A percentile compares a stretch with the other conserved stretches of the same genome.
Conservation (phyloP, 2,329 filamentous ascomycete species). For the Ophiostoma fasciatum region DNA sequence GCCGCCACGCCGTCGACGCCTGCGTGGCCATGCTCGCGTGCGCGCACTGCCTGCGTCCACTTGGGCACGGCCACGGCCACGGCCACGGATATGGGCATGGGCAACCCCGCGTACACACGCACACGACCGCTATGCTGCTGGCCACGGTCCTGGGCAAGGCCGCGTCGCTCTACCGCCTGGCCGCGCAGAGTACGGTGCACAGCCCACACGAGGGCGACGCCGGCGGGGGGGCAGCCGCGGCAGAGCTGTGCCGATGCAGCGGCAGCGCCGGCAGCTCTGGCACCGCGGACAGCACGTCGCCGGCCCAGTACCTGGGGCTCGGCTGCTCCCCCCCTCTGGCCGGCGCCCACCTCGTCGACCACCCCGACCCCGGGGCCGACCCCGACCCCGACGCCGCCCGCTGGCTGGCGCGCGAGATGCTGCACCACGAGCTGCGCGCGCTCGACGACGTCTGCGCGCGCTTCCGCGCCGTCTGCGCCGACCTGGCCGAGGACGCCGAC, state of each 20-base stretch:
- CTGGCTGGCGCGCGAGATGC: slow-evolving; percentile 32
- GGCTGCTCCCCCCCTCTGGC: no score
- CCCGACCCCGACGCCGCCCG: slow-evolving; percentile 29
- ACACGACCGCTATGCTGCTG: slow-evolving; percentile 33
- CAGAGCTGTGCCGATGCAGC: no score
- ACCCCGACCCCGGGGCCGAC: no score
- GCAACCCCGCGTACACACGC: slow-evolving; percentile 24
- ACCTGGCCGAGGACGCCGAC: slow-evolving; percentile 25
- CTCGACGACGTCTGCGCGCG: slow-evolving; percentile 30
- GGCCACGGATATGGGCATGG: slow-evolving; percentile 37
- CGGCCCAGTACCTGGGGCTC: no score
- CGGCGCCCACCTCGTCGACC: slow-evolving; percentile 28
- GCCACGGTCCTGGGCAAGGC: slow-evolving; percentile 34
- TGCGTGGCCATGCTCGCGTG: slow-evolving; percentile 33
- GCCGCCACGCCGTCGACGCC: slow-evolving; percentile 32
- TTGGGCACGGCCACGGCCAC: no score
- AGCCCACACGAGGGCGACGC: neutral
- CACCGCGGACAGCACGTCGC: no score
- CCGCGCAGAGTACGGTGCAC: slow-evolving; percentile 17
- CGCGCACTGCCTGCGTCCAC: slow-evolving; percentile 25
- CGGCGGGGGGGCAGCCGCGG: slow-evolving; percentile 3
- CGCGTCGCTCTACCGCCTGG: slow-evolving; percentile 29
- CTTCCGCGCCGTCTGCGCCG: slow-evolving; percentile 27
- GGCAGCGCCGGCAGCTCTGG: no score
- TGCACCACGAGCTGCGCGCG: slow-evolving; percentile 32